Evolutionary conservation across 1,139 yeast genomes (phyloP), one percentile per base, ranked within the genome.

Genomic region (Saccharomyces hybrid): DNA sequence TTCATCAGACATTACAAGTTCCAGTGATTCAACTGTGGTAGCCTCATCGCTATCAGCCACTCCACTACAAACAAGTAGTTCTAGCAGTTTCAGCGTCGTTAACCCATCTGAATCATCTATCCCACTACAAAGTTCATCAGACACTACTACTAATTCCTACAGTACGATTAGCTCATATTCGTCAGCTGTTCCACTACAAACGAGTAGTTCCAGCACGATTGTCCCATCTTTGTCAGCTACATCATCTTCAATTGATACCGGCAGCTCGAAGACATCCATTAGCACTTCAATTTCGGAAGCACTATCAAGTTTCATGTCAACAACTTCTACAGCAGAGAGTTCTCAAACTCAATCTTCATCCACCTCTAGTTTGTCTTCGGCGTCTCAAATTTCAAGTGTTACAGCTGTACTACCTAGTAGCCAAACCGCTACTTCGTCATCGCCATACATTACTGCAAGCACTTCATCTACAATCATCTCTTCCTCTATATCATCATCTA

Each of bases 381-480:
- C 9, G 24, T 38, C 44, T 38, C 44, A 38, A 16, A 11, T 24
- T 11, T 11, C n/a, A 8, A 16, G 26, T 12, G 19, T 21, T 38
- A 9, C 44, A 9, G 26, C n/a, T 11, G n/a, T 38, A 11, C 26
- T 38, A 38, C n/a, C 24, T 9, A 34, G 42, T 16, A 34, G 42
- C 4, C 19, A 19, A 9, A 19, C 11, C 2, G 3, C n/a, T 24
- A 50, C 55, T 32, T 47, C 58, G 27, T 46, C 61, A 14, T 46
- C 55, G 34, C 34, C 55, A 12, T 28, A 55, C 6, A 24, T 54
- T 27, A 27, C 49, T 3, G 24, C 47, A 12, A 19, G 44, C 28
- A 7, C 55, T 21, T 19, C 54, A 2, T 47, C 55, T 12, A 31
- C 53, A 28, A 42, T 46, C 4, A 19, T 56, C 16, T 29, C 58